Conservation (phyloP, 768 basidiomycete genomes). For the Mycena filopes region DNA sequence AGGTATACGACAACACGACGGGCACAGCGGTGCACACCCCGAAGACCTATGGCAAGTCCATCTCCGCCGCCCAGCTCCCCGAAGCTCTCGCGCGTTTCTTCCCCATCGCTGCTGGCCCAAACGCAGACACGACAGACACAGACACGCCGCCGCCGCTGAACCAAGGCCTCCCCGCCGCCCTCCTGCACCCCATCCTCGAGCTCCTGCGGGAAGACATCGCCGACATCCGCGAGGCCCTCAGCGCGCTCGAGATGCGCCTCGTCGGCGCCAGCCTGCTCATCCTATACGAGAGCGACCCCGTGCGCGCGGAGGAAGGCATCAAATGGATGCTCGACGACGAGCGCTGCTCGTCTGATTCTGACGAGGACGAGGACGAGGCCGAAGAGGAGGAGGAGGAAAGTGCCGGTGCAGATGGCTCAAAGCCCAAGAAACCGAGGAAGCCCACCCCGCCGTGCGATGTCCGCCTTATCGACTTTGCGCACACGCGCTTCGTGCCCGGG, state of each 20-base stretch:
- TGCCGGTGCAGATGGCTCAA: constrained; percentile 17
- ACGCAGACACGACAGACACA: constrained; percentile 2
- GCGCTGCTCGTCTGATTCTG: constrained; percentile 14
- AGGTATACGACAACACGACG: constrained; percentile 80
- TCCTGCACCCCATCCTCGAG: constrained; percentile 68
- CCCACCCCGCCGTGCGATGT: constrained; percentile 68
- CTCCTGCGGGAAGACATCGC: constrained; percentile 63
- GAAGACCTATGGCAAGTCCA: constrained; percentile 82
- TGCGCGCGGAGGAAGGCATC: constrained; percentile 53
- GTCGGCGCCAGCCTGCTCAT: constrained; percentile 85
- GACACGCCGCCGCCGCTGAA: too few species aligned
- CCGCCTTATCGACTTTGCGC: constrained; percentile 95
- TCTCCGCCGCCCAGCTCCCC: constrained; percentile 74
- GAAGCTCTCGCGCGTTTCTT: constrained; percentile 86
- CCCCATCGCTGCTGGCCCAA: constrained; percentile 53
- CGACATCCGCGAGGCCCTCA: constrained; percentile 61
- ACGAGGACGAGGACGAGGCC: constrained; percentile 36
- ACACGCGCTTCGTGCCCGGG: constrained; percentile 75
- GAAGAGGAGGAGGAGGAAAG: constrained; percentile 50
- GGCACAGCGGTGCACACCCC: constrained; percentile 69
- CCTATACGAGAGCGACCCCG: constrained; percentile 71
- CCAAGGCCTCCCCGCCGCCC: constrained; percentile 65
- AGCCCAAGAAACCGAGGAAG: constrained; percentile 37
- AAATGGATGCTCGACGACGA: constrained; percentile 40
- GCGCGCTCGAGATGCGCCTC: constrained; percentile 76